A percentile compares a stretch with the other conserved stretches of the same genome.
Evolutionary conservation across 257 asterid species (phyloP).

Genomic region (Rhazya stricta): DNA sequence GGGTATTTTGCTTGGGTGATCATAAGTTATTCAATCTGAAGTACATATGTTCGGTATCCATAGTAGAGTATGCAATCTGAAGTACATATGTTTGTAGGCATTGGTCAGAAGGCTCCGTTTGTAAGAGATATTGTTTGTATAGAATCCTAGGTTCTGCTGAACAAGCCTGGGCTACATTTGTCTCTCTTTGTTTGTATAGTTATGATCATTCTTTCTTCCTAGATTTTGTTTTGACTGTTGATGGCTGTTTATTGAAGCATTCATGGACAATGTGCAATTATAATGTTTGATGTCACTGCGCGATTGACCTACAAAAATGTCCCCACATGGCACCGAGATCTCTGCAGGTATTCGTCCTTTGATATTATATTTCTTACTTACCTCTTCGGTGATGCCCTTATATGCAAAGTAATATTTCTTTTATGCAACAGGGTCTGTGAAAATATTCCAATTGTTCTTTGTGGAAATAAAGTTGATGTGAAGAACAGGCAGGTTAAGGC

Average conservation of each 20-base stretch:
- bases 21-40: not conserved
- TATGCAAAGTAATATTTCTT: not conserved
- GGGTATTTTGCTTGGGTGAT: not conserved
- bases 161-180: too few relatives aligned
- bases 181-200: not conserved
- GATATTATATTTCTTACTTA: not conserved
- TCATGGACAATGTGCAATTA: slow-evolving; percentile 82
- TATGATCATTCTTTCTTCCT: not conserved
- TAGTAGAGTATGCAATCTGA: not conserved
- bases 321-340: slow-evolving; percentile 85
- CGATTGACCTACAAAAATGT: slow-evolving; percentile 78
- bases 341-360: slow-evolving; percentile 43
- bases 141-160: not conserved
- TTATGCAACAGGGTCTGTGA: slow-evolving; percentile 11
- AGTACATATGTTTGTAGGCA: too few relatives aligned
- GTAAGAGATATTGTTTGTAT: not conserved
- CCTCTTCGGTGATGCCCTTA: not conserved
- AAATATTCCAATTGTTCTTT: slow-evolving; percentile 15
- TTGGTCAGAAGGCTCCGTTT: not conserved
- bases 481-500: slow-evolving; percentile 14
- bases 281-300: slow-evolving; percentile 81
- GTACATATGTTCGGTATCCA: not conserved
- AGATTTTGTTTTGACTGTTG: not conserved
- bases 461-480: slow-evolving; percentile 15
- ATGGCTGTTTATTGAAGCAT: slow-evolving; percentile 32